Conservation (phyloP, 106 monocot species). For the Triglochin maritima region DNA sequence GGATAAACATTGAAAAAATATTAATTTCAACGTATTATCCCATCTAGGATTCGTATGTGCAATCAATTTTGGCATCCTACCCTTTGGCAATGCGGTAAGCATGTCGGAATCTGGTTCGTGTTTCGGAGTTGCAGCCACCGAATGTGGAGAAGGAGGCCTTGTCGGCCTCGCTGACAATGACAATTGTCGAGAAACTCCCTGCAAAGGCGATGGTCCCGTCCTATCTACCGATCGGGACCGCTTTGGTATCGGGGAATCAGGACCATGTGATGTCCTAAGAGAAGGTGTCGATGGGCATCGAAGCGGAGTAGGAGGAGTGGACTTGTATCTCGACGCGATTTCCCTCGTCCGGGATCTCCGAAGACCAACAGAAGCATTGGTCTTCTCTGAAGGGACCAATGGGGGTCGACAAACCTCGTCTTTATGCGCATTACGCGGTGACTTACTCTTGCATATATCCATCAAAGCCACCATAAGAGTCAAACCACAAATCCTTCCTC, state of each 20-base stretch:
- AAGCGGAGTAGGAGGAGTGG: conserved; percentile 4
- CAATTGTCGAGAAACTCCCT: conserved; percentile 20
- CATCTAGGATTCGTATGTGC: conserved; percentile 9
- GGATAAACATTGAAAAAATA: conserved; percentile 3
- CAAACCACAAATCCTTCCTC: too few relatives aligned
- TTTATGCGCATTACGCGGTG: neutral
- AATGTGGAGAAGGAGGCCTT: conserved; percentile 28
- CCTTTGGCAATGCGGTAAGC: conserved; percentile 15
- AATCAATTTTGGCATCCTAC: conserved; percentile 21
- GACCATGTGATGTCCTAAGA: conserved; percentile 2
- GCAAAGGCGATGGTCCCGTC: conserved; percentile 31
- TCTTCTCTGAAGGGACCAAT: conserved; percentile 55
- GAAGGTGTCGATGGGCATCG: conserved; percentile 37
- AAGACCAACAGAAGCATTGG: conserved; percentile 32
- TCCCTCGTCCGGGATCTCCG: conserved; percentile 37
- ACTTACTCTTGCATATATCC: conserved; percentile 30
- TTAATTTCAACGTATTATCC: conserved; percentile 30
- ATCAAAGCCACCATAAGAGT: conserved; percentile 26
- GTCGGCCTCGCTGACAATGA: conserved; percentile 30
- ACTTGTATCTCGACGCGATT: conserved; percentile 52
- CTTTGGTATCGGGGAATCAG: conserved; percentile 15
- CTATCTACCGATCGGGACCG: conserved; percentile 64
- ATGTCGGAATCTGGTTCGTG: conserved; percentile 29
- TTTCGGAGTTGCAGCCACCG: conserved; percentile 46
- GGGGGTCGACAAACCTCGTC: conserved; percentile 36